These are phyloP conservation scores for Penicillium samsonianum DNA, from an alignment of 495 filamentous ascomycete species.

Conservation along the genomic window DNA sequence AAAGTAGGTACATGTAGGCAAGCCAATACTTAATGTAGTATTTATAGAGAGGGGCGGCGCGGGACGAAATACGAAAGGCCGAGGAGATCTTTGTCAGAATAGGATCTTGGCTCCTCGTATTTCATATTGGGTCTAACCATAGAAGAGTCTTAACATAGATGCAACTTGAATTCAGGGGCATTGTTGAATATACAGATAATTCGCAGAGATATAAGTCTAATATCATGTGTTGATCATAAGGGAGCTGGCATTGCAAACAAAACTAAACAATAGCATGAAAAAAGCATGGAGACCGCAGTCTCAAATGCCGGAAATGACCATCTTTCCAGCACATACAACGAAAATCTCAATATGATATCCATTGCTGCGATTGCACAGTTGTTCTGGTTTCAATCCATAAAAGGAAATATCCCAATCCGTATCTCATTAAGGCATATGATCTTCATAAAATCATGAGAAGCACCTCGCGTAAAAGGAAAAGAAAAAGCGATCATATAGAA, in stretches of 20 bases:
- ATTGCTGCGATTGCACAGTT: neutral
- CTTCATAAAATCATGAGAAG: constrained; percentile 9
- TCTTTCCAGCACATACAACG: neutral
- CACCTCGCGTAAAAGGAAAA: neutral
- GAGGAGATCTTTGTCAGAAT: constrained; percentile 10
- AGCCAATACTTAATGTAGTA: neutral
- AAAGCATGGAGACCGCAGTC: neutral
- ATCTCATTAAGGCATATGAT: constrained; percentile 11
- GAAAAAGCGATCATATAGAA: constrained; percentile 1
- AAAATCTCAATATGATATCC: neutral
- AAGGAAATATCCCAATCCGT: neutral
- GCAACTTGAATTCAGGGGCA: neutral
- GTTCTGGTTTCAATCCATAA: neutral
- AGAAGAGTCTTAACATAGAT: neutral
- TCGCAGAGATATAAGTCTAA: neutral
- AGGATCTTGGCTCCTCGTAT: constrained; percentile 6
- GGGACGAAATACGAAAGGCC: neutral
- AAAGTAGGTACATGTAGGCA: too few species aligned
- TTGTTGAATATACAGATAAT: too few species aligned
- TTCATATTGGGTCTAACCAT: constrained; percentile 14
- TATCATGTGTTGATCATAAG: neutral
- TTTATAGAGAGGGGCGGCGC: neutral
- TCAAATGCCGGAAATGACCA: neutral
- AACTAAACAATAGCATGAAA: neutral
- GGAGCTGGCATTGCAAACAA: neutral